These are phyloP conservation scores for Anacardium occidentale DNA, from an alignment of 345 rosid species.

Conservation along the genomic window DNA sequence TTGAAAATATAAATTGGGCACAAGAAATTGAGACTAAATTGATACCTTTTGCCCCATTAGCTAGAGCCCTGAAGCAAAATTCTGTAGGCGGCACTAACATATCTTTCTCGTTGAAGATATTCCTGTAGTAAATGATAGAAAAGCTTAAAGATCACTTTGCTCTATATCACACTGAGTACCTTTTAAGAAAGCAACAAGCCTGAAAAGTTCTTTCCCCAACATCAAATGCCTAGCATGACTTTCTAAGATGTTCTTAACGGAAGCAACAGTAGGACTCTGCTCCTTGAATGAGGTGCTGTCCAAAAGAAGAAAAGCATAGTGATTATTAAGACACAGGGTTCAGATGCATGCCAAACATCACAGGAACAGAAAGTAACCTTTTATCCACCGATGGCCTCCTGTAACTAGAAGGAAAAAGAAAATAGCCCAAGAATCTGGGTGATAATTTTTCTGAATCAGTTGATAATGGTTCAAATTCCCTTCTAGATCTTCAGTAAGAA, in stretches of 20 bases:
- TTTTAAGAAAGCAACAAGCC: constrained; percentile 97
- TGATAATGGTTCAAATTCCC: constrained; percentile 78
- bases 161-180: constrained; percentile 62
- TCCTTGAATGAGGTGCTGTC: constrained; percentile 76
- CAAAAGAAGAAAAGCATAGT: constrained; percentile 19
- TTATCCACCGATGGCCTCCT: constrained; percentile 70
- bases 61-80: constrained; percentile 90
- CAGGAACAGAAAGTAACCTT: constrained; percentile 43
- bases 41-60: constrained; percentile 80
- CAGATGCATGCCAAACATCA: constrained; percentile 9
- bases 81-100: constrained; percentile 86
- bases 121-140: constrained; percentile 51
- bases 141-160: constrained; percentile 14
- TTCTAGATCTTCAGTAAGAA: constrained; percentile 96
- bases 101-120: constrained; percentile 90
- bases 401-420: constrained; percentile 75
- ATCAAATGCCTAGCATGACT: constrained; percentile 94
- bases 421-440: constrained; percentile 83
- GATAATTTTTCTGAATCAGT: constrained; percentile 73
- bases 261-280: constrained; percentile 82
- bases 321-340: constrained; percentile 12
- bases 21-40: not conserved
- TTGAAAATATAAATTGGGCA: not conserved
- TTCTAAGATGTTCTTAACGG: constrained; percentile 89
- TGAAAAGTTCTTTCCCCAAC: constrained; percentile 96